Conservation (phyloP, 2,329 filamentous ascomycete species). For the Botryotinia globosa region DNA sequence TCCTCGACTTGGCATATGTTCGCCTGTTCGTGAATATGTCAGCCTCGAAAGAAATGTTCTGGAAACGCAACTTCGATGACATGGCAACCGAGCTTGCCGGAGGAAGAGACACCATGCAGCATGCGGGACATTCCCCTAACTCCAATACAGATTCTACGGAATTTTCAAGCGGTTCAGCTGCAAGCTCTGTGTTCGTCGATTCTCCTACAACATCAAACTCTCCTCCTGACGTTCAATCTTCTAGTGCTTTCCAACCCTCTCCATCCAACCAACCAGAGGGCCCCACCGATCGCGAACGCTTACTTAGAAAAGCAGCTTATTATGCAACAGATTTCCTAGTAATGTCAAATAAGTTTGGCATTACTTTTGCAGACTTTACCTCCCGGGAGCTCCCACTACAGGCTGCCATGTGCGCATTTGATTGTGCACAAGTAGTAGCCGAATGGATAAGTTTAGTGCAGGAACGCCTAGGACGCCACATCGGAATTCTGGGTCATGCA, state of each 20-base stretch:
- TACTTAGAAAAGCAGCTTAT: conserved; percentile 89
- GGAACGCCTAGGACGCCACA: conserved; percentile 84
- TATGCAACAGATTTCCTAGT: conserved; percentile 89
- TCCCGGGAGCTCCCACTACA: conserved; percentile 85
- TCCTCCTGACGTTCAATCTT: conserved; percentile 41
- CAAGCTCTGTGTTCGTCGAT: conserved; percentile 48
- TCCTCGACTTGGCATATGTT: conserved; percentile 89
- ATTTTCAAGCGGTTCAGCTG: conserved; percentile 39
- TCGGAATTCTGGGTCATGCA: conserved; percentile 83
- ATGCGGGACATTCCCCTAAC: conserved; percentile 60
- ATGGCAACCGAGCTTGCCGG: conserved; percentile 84
- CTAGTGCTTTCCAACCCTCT: conserved; percentile 25
- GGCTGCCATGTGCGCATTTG: conserved; percentile 87
- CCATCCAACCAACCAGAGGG: conserved; percentile 40
- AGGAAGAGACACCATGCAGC: conserved; percentile 71
- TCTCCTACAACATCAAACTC: conserved; percentile 53
- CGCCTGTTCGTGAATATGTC: conserved; percentile 91
- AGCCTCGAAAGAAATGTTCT: conserved; percentile 87
- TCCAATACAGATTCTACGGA: conserved; percentile 42
- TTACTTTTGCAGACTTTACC: conserved; percentile 80
- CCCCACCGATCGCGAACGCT: conserved; percentile 74
- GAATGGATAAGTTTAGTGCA: conserved; percentile 94
- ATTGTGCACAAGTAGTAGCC: conserved; percentile 88
- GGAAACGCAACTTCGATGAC: conserved; percentile 88
- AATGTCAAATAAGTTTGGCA: conserved; percentile 81